Conservation (phyloP, 202 grass and related monocot species). For the Dendrocalamus latiflorus region DNA sequence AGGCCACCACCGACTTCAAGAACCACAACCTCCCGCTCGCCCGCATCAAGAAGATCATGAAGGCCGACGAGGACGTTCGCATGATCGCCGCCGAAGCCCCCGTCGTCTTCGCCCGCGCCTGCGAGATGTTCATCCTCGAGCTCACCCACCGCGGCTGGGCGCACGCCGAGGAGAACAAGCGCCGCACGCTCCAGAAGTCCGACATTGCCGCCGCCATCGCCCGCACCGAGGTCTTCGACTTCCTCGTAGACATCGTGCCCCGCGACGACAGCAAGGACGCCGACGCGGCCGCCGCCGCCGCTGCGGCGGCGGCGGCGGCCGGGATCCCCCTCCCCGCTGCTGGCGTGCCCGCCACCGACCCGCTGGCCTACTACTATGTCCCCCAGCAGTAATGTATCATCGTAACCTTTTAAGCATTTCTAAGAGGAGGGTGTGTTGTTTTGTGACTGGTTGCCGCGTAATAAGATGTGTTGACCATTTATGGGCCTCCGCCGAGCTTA, state of each 20-base stretch:
- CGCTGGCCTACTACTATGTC: constrained; percentile 57
- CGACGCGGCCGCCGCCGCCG: constrained; percentile 31
- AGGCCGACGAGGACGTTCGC: constrained; percentile 68
- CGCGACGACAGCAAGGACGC: constrained; percentile 54
- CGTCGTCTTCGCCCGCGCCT: constrained; percentile 65
- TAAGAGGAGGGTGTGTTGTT: neutral
- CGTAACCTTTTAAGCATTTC: neutral
- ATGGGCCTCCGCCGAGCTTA: constrained; percentile 32
- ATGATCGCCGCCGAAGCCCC: constrained; percentile 74
- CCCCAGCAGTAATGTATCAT: constrained; percentile 53
- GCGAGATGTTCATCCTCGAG: constrained; percentile 74
- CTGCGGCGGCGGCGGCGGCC: constrained; percentile 11
- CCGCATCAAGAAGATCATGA: constrained; percentile 78
- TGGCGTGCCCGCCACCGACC: constrained; percentile 44
- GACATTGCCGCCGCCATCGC: constrained; percentile 65
- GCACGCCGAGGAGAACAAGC: constrained; percentile 72
- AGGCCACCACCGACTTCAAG: constrained; percentile 66
- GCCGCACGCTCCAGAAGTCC: constrained; percentile 63
- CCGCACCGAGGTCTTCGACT: constrained; percentile 62
- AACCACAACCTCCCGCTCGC: constrained; percentile 67
- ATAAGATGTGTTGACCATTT: constrained; percentile 32
- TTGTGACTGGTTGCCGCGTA: constrained; percentile 12
- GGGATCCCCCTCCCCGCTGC: constrained; percentile 42
- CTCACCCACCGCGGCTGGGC: constrained; percentile 67
- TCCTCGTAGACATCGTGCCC: constrained; percentile 62